A percentile compares a stretch with the other conserved stretches of the same genome.
Conservation (phyloP, 2,329 filamentous ascomycete species). For the Arthroderma uncinatum region DNA sequence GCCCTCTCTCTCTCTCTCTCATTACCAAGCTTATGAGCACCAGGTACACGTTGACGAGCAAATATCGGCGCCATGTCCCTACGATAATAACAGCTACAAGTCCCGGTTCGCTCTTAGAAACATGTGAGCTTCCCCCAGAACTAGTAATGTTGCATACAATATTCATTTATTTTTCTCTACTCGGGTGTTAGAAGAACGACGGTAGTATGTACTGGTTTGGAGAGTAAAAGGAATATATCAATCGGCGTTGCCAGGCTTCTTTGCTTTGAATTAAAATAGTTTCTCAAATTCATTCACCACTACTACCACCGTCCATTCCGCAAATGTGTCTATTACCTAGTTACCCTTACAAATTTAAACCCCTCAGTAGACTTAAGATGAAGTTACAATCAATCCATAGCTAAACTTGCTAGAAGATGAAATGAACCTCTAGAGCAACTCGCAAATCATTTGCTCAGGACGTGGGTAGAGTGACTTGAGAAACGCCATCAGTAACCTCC, state of each 20-base stretch:
- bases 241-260: not conserved
- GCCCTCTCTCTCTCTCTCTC: not conserved
- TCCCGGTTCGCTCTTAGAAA: not conserved
- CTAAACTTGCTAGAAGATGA: not conserved
- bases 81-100: not conserved
- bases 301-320: not conserved
- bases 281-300: not conserved
- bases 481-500: constrained; percentile 33
- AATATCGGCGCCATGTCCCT: not conserved
- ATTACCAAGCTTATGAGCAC: not conserved
- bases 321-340: not conserved
- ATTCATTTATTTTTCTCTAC: not conserved
- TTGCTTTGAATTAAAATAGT: not conserved
- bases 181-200: not conserved
- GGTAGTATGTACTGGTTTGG: not conserved
- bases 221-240: not conserved
- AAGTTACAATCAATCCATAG: not conserved
- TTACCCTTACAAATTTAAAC: not conserved
- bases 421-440: not conserved
- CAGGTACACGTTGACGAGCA: not conserved
- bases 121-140: not conserved
- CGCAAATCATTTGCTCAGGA: too few species aligned
- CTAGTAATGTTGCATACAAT: not conserved
- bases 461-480: constrained; percentile 33
- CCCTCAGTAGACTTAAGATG: not conserved